Conservation (phyloP, 371 early-diverging fungal genomes). For the Mucor mucedo region DNA sequence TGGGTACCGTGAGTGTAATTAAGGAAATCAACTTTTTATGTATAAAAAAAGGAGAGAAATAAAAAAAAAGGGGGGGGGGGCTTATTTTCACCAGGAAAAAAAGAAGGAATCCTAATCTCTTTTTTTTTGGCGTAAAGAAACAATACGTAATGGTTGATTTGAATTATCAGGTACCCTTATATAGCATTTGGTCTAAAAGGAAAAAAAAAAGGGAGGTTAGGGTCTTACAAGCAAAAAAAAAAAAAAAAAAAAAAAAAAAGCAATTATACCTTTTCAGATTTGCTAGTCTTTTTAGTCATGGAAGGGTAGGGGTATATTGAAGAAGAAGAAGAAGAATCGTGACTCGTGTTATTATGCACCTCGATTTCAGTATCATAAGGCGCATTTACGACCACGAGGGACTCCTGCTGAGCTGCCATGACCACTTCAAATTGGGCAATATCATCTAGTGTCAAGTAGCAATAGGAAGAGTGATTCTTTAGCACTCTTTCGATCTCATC, state of each 20-base stretch:
- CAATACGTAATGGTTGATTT: slow-evolving; percentile 31
- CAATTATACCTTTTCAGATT: slow-evolving; percentile 4
- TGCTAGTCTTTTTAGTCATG: not conserved
- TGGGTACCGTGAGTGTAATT: not conserved
- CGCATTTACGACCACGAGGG: slow-evolving; percentile 43
- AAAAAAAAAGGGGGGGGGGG: not conserved
- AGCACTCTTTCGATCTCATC: slow-evolving; percentile 39
- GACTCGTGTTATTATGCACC: slow-evolving; percentile 28
- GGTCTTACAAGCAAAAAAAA: too few relatives aligned
- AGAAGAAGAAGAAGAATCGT: not conserved
- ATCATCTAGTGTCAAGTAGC: slow-evolving; percentile 47
- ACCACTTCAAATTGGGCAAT: slow-evolving; percentile 35
- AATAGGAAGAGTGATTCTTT: slow-evolving; percentile 34
- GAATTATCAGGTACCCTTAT: slow-evolving; percentile 41
- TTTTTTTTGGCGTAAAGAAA: slow-evolving; percentile 27
- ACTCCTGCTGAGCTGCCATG: slow-evolving; percentile 34
- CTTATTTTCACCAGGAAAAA: slow-evolving; percentile 13
- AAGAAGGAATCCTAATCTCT: not conserved
- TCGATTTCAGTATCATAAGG: slow-evolving; percentile 45
- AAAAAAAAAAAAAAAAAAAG: not conserved
- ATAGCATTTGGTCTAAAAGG: slow-evolving; percentile 32
- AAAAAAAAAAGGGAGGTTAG: not conserved
- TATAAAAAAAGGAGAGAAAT: slow-evolving; percentile 1
- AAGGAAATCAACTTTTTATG: not conserved
- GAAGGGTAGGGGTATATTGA: slow-evolving; percentile 3